A percentile compares a stretch with the other conserved stretches of the same genome.
Conservation (phyloP, 352 stramenopile species). For the Pythium volutum region DNA sequence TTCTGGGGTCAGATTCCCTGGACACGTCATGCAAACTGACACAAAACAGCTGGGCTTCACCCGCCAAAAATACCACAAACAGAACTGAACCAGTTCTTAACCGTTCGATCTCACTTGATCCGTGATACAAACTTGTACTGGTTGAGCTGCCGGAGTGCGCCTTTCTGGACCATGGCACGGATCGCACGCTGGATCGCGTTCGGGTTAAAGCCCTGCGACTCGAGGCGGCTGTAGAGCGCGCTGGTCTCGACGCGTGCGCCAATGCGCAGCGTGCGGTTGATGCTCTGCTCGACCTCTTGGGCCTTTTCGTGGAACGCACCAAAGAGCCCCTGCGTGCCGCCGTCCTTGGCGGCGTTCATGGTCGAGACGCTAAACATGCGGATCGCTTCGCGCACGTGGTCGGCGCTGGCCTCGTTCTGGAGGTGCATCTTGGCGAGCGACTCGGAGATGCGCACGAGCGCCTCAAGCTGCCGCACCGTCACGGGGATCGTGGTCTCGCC, state of each 20-base stretch:
- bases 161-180: constrained; percentile 85
- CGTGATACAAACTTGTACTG: constrained; percentile 87
- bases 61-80: constrained; percentile 3
- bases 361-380: constrained; percentile 98
- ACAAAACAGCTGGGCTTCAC: not conserved
- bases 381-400: constrained; percentile 96
- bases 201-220: constrained; percentile 78
- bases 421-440: constrained; percentile 98
- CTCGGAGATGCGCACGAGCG: constrained; percentile 96
- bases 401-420: constrained; percentile 67
- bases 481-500: constrained; percentile 92
- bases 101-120: constrained; percentile 40
- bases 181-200: constrained; percentile 87
- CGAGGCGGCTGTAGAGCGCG: constrained; percentile 75
- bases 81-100: not conserved
- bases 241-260: constrained; percentile 76
- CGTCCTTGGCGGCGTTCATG: constrained; percentile 95
- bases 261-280: constrained; percentile 80
- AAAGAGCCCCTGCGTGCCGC: constrained; percentile 81
- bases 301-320: constrained; percentile 80
- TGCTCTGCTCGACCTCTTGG: constrained; percentile 79
- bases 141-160: constrained; percentile 69
- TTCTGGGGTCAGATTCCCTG: not conserved
- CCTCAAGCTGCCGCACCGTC: constrained; percentile 98
- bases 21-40: not conserved